Evolutionary conservation across 2,329 filamentous ascomycete species (phyloP).

Genomic region (Purpureocillium lavendulum): DNA sequence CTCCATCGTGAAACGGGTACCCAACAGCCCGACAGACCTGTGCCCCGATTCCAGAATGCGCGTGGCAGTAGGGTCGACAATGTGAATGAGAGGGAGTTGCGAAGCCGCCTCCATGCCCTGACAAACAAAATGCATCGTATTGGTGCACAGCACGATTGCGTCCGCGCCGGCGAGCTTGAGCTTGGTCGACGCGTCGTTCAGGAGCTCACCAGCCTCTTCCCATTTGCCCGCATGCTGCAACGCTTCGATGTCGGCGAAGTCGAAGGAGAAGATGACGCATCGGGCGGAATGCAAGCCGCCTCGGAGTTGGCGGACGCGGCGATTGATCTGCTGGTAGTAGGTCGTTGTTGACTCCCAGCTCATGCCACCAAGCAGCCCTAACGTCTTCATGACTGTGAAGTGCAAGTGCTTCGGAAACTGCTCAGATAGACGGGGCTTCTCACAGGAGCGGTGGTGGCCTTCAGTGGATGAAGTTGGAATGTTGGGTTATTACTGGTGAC

Average conservation of each 20-base stretch:
- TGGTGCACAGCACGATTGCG: slow-evolving; percentile 14
- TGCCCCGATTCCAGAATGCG: slow-evolving; percentile 7
- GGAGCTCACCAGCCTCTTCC: slow-evolving; percentile 9
- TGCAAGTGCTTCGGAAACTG: no score
- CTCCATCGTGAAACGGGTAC: slow-evolving; percentile 16
- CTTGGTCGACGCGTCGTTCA: slow-evolving; percentile 8
- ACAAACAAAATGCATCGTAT: slow-evolving; percentile 15
- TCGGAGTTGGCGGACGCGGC: slow-evolving; percentile 10
- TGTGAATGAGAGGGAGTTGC: slow-evolving; percentile 13
- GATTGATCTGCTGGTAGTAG: slow-evolving; percentile 17
- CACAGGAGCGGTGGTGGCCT: no score
- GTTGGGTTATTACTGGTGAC: no score
- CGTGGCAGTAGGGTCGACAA: slow-evolving; percentile 14
- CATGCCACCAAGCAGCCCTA: slow-evolving; percentile 17
- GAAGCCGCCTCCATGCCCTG: slow-evolving; percentile 6
- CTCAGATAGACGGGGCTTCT: no score
- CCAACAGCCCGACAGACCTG: slow-evolving; percentile 10
- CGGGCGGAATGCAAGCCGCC: slow-evolving; percentile 14
- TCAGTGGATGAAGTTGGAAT: no score
- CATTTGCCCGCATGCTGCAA: slow-evolving; percentile 10
- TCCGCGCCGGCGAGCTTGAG: slow-evolving; percentile 13
- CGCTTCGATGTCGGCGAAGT: slow-evolving; percentile 14
- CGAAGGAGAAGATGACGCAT: slow-evolving; percentile 14
- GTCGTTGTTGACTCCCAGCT: slow-evolving; percentile 16
- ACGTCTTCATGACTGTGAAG: slow-evolving; percentile 12